Base-by-base conservation (phyloP, 257 asterid species). In the Orobanche coerulescens region DNA sequence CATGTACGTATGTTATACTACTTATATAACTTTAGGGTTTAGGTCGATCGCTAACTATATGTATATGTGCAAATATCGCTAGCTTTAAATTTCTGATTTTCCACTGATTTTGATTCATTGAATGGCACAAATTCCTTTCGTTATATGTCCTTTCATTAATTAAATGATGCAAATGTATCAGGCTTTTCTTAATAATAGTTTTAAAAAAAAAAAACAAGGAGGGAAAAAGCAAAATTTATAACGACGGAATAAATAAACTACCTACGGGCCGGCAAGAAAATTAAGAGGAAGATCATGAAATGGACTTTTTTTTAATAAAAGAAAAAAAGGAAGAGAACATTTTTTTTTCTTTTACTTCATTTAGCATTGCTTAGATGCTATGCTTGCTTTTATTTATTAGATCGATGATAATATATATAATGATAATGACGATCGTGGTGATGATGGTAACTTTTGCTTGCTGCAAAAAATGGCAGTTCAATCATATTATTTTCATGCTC, bases 401-500 rank as follows among this genome's bases (percentile, higher is more conserved):
- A n/a, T n/a, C n/a, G n/a, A n/a, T n/a, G n/a, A n/a, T n/a, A n/a
- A n/a, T n/a, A n/a, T n/a, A n/a, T n/a, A n/a, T n/a, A n/a, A n/a
- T n/a, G n/a, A n/a, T n/a, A n/a, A n/a, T n/a, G n/a, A n/a, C n/a
- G n/a, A n/a, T n/a, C n/a, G n/a, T n/a, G n/a, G n/a, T 58, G 54
- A 76, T 51, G 78, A 66, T 20, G 66, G 50, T 59, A 69, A 60
- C 14, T 73, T 61, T 67, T 78, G 79, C 69, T 71, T 71, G n/a
- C n/a, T n/a, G 70, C 69, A 42, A 50, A 50, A 46, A 71, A 61
- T 71, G 81, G 77, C 76, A 72, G 90, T 80, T 82, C 54, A 63
- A 62, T 82, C 90, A 85, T 80, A 82, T 75, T 39, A 33, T 73
- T 72, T 65, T 68, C 86, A 76, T 85, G 84, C 70, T 75, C 61